phyloP scores from a whole-genome alignment of 1,139 yeast genomes.

The Suhomyces choctaworum region DNA sequence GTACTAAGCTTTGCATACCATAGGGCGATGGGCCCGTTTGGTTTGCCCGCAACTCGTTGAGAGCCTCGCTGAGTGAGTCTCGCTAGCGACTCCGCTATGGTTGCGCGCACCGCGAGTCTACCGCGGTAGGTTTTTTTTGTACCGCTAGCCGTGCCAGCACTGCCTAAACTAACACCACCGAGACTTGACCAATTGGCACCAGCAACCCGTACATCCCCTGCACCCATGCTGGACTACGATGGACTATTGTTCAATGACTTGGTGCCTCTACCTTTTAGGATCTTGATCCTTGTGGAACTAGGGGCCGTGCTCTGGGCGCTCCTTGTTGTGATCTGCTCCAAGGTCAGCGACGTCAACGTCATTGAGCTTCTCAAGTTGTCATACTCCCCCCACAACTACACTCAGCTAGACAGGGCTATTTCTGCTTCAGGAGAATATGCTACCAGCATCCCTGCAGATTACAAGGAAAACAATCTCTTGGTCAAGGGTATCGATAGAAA shows the following conservation, averaged over 20 bases:
- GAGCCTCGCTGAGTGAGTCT: too few species aligned
- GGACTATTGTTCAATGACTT: constrained; percentile 9
- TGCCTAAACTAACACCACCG: too few species aligned
- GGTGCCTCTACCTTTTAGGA: constrained; percentile 43
- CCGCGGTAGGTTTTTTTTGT: too few species aligned
- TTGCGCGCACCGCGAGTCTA: too few species aligned
- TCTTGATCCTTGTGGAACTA: constrained; percentile 32
- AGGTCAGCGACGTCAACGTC: constrained; percentile 31
- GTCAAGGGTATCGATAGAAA: constrained; percentile 37
- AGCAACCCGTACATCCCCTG: too few species aligned
- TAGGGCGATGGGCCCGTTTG: too few species aligned
- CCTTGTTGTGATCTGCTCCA: constrained; percentile 29
- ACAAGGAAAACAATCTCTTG: constrained; percentile 33
- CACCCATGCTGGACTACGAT: constrained; percentile 5
- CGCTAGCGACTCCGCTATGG: too few species aligned
- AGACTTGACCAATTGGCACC: too few species aligned
- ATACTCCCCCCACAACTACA: constrained; percentile 40
- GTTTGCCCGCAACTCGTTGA: too few species aligned
- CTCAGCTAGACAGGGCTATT: constrained; percentile 22
- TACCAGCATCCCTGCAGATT: constrained; percentile 33
- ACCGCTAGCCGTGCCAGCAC: too few species aligned
- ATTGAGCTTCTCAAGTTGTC: constrained; percentile 40
- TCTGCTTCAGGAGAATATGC: constrained; percentile 36
- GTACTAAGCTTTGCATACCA: too few species aligned
- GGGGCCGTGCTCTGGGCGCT: constrained; percentile 40